phyloP scores from a whole-genome alignment of 2,329 filamentous ascomycete genomes.

The Colletotrichum echinochloae region DNA sequence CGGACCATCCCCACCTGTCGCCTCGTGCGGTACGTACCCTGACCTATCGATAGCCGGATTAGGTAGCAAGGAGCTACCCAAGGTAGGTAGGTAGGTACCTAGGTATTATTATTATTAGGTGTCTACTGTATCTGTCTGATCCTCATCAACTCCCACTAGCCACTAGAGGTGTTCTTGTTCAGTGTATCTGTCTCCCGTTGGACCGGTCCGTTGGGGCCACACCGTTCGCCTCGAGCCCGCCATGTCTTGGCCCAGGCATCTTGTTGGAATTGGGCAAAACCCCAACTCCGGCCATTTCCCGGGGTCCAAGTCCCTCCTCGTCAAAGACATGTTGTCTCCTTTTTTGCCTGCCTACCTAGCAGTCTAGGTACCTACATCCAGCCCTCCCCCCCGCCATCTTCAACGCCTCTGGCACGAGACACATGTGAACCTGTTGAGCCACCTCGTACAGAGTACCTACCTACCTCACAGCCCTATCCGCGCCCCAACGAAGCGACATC shows the following conservation, averaged over 20 bases:
- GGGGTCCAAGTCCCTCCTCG: not conserved
- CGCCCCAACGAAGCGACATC: conserved; percentile 35
- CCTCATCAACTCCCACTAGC: too few relatives aligned
- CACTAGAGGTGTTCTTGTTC: too few relatives aligned
- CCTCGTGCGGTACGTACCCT: too few relatives aligned
- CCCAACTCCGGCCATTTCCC: not conserved
- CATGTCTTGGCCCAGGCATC: conserved; percentile 29
- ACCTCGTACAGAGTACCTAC: not conserved
- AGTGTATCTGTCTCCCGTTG: too few relatives aligned
- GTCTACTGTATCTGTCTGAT: too few relatives aligned
- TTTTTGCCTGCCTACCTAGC: not conserved
- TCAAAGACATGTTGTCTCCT: conserved; percentile 22
- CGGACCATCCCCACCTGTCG: too few relatives aligned
- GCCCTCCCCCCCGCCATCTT: conserved; percentile 6
- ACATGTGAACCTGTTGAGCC: conserved; percentile 35
- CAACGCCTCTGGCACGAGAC: conserved; percentile 9
- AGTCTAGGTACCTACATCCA: not conserved
- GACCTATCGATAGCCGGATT: too few relatives aligned
- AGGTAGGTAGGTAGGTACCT: not conserved
- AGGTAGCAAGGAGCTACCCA: too few relatives aligned
- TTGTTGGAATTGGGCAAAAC: conserved; percentile 23
- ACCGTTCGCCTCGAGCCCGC: conserved; percentile 9
- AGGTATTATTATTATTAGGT: not conserved
- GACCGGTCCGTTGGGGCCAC: conserved; percentile 14
- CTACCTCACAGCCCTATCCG: conserved; percentile 21